Percentiles rank a stretch among this genome's conserved stretches.
phyloP scores from a whole-genome alignment of 2,329 filamentous ascomycete species.

The Phialophora tarda region DNA sequence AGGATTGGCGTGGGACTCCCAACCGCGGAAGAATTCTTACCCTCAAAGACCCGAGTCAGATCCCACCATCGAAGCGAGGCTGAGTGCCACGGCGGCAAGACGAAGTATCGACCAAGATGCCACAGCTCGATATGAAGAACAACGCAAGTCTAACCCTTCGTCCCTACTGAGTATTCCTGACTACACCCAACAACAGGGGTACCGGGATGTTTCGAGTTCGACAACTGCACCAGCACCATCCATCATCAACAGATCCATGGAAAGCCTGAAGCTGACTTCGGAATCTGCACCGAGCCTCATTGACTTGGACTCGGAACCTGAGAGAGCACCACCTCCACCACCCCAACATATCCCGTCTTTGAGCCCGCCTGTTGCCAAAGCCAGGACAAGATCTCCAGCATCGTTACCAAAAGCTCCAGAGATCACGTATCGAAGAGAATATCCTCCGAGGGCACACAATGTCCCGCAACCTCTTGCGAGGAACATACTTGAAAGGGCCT shows the following conservation, averaged over 20 bases:
- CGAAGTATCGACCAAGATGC: constrained; percentile 39
- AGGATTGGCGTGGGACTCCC: constrained; percentile 63
- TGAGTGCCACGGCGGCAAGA: constrained; percentile 39
- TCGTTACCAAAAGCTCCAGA: constrained; percentile 35
- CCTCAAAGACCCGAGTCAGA: constrained; percentile 33
- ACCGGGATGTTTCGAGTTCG: constrained; percentile 25
- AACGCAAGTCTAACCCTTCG: constrained; percentile 28
- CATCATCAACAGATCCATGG: constrained; percentile 31
- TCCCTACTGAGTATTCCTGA: constrained; percentile 24
- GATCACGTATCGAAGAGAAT: constrained; percentile 58
- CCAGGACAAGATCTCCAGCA: constrained; percentile 31
- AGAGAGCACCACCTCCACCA: constrained; percentile 31
- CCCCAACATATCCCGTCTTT: constrained; percentile 24
- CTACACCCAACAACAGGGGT: constrained; percentile 14
- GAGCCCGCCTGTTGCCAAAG: constrained; percentile 16
- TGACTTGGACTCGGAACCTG: constrained; percentile 33
- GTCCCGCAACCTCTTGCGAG: constrained; percentile 34
- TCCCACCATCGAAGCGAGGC: constrained; percentile 38
- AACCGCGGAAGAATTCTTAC: constrained; percentile 38
- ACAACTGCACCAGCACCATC: constrained; percentile 15
- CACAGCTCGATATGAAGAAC: constrained; percentile 31
- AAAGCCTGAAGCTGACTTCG: constrained; percentile 29
- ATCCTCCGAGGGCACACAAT: constrained; percentile 48
- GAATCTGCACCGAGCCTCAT: constrained; percentile 31
- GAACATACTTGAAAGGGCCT: constrained; percentile 35